Percentiles rank a stretch among this genome's conserved stretches.
phyloP scores from a whole-genome alignment of 352 stramenopile species.

The Pythium plurisporium region DNA sequence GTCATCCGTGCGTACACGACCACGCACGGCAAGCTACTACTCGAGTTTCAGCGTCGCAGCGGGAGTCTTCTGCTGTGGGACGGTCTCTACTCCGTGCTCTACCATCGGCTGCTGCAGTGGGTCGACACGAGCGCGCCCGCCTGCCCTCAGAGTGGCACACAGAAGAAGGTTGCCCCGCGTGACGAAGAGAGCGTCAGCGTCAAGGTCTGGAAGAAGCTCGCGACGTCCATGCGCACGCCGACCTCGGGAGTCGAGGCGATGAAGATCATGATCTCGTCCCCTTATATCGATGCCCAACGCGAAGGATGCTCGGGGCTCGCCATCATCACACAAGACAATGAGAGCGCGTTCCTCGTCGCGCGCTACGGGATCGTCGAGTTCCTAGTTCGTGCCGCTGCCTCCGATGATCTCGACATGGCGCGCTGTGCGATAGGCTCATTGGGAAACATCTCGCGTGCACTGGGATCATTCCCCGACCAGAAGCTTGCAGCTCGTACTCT shows the following conservation, averaged over 20 bases:
- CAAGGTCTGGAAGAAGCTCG: constrained; percentile 57
- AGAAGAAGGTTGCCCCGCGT: constrained; percentile 51
- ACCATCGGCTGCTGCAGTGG: constrained; percentile 45
- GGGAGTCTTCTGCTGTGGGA: constrained; percentile 79
- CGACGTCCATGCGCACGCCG: constrained; percentile 40
- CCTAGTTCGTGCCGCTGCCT: constrained; percentile 40
- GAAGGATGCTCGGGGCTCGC: constrained; percentile 73
- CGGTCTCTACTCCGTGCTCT: constrained; percentile 70
- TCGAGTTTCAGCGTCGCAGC: constrained; percentile 74
- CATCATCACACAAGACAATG: constrained; percentile 58
- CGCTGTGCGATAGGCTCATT: constrained; percentile 63
- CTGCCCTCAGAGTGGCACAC: constrained; percentile 63
- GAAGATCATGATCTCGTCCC: constrained; percentile 83
- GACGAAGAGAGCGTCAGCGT: constrained; percentile 46
- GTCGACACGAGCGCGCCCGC: constrained; percentile 43
- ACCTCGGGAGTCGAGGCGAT: constrained; percentile 75
- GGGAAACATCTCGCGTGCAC: constrained; percentile 56
- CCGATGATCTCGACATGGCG: constrained; percentile 60
- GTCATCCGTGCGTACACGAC: constrained; percentile 59
- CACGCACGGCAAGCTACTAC: constrained; percentile 35
- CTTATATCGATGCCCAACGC: constrained; percentile 61
- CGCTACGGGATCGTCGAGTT: constrained; percentile 47
- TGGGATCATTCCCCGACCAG: constrained; percentile 40
- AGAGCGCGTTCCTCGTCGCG: constrained; percentile 58
- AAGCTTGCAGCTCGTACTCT: constrained; percentile 31